phyloP scores from a whole-genome alignment of 2,329 filamentous ascomycete species.

The Fusarium begoniae region DNA sequence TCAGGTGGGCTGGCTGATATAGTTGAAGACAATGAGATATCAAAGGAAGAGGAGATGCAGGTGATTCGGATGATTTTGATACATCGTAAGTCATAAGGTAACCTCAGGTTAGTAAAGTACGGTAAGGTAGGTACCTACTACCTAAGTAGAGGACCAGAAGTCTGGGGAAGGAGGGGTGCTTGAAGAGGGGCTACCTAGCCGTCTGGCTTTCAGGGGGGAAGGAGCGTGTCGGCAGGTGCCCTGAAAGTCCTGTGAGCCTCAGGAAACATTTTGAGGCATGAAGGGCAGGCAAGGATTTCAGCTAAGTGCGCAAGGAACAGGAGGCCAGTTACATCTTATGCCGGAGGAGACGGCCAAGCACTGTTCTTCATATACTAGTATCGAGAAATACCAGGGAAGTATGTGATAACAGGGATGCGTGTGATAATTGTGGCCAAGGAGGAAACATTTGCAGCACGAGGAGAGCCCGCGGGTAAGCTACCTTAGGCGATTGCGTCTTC shows the following conservation, averaged over 20 bases:
- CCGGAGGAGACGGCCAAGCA: background rate
- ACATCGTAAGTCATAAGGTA: background rate
- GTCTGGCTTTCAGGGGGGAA: constrained; percentile 8
- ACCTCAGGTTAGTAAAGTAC: background rate
- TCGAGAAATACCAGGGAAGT: background rate
- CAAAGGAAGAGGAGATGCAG: background rate
- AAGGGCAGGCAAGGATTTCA: background rate
- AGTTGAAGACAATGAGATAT: background rate
- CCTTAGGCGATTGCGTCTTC: background rate
- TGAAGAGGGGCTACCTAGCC: background rate
- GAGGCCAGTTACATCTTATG: background rate
- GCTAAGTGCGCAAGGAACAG: background rate
- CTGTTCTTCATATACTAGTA: background rate
- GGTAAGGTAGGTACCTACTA: background rate
- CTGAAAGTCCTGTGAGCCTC: constrained; percentile 7
- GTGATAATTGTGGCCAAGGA: background rate
- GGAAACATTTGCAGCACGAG: background rate
- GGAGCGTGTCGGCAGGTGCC: constrained; percentile 3
- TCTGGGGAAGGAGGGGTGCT: constrained; percentile 5
- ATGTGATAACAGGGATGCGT: background rate
- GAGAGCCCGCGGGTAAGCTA: background rate
- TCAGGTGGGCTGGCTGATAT: background rate
- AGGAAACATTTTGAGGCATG: constrained; percentile 6
- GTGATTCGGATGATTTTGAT: background rate
- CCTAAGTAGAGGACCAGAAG: background rate